phyloP scores from a whole-genome alignment of 352 stramenopile species.

The Phytophthora foliorum region DNA sequence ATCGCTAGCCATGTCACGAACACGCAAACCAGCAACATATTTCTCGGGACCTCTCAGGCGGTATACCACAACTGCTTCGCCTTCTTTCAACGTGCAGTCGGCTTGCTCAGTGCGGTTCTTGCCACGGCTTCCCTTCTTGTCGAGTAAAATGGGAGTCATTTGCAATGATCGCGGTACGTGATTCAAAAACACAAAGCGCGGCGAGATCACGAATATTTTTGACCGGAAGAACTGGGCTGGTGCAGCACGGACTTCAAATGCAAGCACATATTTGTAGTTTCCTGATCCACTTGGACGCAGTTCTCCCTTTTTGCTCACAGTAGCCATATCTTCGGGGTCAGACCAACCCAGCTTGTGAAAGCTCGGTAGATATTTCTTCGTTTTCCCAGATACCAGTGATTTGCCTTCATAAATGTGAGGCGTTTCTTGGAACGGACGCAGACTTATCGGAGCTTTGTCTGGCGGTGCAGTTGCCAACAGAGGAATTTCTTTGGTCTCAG shows the following conservation, averaged over 20 bases:
- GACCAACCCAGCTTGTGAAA: slow-evolving; percentile 84
- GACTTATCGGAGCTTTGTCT: slow-evolving; percentile 72
- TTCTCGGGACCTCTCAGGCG: slow-evolving; percentile 76
- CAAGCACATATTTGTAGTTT: slow-evolving; percentile 78
- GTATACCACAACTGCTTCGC: slow-evolving; percentile 75
- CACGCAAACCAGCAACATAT: slow-evolving; percentile 66
- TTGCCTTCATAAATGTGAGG: slow-evolving; percentile 61
- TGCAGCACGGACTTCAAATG: slow-evolving; percentile 83
- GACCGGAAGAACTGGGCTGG: slow-evolving; percentile 85
- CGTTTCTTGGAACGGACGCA: slow-evolving; percentile 82
- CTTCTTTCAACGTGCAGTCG: slow-evolving; percentile 59
- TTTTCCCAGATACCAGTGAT: slow-evolving; percentile 53
- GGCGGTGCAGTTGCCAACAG: slow-evolving; percentile 67
- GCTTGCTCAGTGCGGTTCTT: slow-evolving; percentile 46
- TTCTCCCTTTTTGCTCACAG: slow-evolving; percentile 82
- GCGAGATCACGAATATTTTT: slow-evolving; percentile 85
- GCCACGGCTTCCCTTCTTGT: slow-evolving; percentile 70
- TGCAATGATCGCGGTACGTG: slow-evolving; percentile 69
- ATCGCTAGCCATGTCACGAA: slow-evolving; percentile 70
- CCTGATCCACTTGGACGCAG: slow-evolving; percentile 52
- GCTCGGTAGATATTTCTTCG: slow-evolving; percentile 78
- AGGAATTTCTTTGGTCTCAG: slow-evolving; percentile 66
- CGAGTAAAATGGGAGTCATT: slow-evolving; percentile 77
- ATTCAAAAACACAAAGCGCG: slow-evolving; percentile 81
- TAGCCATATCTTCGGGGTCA: slow-evolving; percentile 73